Conservation (phyloP, 2,329 filamentous ascomycete genomes). For the Aspergillus piperis region DNA sequence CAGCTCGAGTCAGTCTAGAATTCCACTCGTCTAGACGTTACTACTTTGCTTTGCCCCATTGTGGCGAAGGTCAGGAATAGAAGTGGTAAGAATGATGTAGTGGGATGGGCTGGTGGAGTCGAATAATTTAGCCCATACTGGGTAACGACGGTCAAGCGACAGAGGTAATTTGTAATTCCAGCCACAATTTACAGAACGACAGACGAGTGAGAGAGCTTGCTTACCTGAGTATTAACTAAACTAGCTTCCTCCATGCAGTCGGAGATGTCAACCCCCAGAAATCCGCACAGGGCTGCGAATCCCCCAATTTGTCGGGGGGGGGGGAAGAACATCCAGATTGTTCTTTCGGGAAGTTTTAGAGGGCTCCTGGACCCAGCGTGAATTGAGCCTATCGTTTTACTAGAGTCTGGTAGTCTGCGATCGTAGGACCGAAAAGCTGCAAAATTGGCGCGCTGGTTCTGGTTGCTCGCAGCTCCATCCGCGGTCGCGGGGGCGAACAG, state of each 20-base stretch:
- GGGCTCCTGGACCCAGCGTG: background rate
- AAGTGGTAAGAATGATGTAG: conserved; percentile 9
- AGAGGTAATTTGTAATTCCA: background rate
- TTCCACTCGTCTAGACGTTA: background rate
- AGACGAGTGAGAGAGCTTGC: background rate
- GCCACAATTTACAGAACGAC: background rate
- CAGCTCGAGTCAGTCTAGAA: background rate
- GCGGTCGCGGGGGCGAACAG: conserved; percentile 14
- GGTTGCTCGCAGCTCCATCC: conserved; percentile 7
- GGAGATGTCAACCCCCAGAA: conserved; percentile 7
- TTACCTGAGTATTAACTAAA: background rate
- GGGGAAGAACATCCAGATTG: background rate
- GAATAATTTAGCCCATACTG: conserved; percentile 1
- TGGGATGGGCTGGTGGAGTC: conserved; percentile 3
- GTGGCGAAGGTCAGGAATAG: conserved; percentile 8
- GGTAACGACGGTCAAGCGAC: background rate
- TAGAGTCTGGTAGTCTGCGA: background rate
- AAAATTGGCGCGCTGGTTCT: conserved; percentile 4
- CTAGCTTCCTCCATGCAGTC: background rate
- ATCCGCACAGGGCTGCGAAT: conserved; percentile 3
- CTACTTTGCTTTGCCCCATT: conserved; percentile 3
- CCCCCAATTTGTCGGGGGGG: background rate
- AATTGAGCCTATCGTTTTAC: background rate
- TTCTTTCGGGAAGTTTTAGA: background rate
- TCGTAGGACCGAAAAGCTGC: conserved; percentile 12